These are phyloP conservation scores for Quercus bicolor DNA, from an alignment of 306 rosid species.

Conservation along the genomic window DNA sequence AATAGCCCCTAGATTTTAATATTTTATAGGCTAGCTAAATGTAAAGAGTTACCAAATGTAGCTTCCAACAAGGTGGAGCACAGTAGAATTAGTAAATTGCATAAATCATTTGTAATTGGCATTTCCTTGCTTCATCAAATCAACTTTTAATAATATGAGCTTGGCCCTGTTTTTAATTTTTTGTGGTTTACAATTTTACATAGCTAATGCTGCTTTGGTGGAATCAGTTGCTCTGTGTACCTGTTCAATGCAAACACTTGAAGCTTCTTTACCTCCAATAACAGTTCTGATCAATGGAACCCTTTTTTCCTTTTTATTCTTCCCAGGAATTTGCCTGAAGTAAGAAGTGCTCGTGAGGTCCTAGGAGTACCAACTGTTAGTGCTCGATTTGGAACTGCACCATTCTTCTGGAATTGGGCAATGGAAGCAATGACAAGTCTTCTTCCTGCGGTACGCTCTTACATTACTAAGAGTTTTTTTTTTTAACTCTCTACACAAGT, in stretches of 20 bases:
- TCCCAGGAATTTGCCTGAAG: constrained; percentile 93
- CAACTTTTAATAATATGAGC: not conserved
- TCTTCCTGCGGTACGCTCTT: constrained; percentile 56
- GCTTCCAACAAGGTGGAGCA: not conserved
- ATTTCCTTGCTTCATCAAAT: constrained; percentile 12
- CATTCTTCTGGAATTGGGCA: constrained; percentile 98
- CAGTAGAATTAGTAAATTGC: not conserved
- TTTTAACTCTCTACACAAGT: not conserved
- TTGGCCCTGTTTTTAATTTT: constrained; percentile 12
- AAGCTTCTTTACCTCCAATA: not conserved
- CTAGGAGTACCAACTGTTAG: constrained; percentile 88
- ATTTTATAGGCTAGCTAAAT: not conserved
- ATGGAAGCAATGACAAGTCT: constrained; percentile 78
- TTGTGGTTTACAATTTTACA: not conserved
- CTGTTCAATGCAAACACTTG: not conserved
- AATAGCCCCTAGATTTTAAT: not conserved
- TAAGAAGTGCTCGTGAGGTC: constrained; percentile 76
- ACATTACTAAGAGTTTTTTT: constrained; percentile 4
- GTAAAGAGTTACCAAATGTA: not conserved
- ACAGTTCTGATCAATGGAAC: not conserved
- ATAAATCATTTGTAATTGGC: constrained; percentile 2
- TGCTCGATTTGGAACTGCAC: constrained; percentile 95
- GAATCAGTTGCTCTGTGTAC: not conserved
- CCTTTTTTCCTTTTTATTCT: not conserved
- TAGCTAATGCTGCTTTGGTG: constrained; percentile 12